Conservation (phyloP, 768 basidiomycete genomes). For the Amanita exitialis region DNA sequence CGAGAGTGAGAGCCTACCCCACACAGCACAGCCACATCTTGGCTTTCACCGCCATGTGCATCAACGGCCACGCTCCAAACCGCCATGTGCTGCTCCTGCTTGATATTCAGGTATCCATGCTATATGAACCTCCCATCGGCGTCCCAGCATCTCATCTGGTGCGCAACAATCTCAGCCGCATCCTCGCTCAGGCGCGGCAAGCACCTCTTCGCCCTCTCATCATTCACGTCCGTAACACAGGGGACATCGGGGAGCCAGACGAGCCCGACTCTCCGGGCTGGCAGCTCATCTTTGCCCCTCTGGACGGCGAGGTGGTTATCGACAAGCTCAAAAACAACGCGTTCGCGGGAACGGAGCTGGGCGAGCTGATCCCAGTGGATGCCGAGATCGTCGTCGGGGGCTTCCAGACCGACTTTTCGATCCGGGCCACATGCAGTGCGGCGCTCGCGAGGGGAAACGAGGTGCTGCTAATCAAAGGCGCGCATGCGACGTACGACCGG, state of each 20-base stretch:
- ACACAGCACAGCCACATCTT: no score
- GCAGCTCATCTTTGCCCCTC: conserved; percentile 48
- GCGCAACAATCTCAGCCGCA: conserved; percentile 34
- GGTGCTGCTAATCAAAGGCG: conserved; percentile 51
- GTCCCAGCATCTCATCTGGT: conserved; percentile 37
- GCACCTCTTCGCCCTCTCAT: conserved; percentile 41
- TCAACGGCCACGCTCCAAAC: neutral
- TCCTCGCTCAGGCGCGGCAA: conserved; percentile 41
- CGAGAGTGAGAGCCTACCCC: no score
- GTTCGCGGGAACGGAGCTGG: conserved; percentile 49
- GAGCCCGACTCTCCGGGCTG: conserved; percentile 47
- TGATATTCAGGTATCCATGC: conserved; percentile 44
- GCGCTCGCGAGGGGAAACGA: conserved; percentile 56
- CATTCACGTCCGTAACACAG: conserved; percentile 59
- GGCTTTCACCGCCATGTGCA: no score
- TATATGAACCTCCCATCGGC: conserved; percentile 35
- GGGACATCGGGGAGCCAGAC: conserved; percentile 52
- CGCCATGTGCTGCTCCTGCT: conserved; percentile 46
- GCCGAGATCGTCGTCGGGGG: conserved; percentile 61
- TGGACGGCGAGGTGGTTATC: conserved; percentile 39
- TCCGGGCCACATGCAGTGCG: conserved; percentile 49
- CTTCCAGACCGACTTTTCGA: conserved; percentile 58
- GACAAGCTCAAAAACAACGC: conserved; percentile 68
- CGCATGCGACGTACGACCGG: conserved; percentile 62
- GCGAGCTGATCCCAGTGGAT: conserved; percentile 34